Percentiles rank a stretch among this genome's conserved stretches.
These are phyloP conservation scores for Naganishia vishniacii DNA, from an alignment of 768 basidiomycete species.

Conservation along the genomic window DNA sequence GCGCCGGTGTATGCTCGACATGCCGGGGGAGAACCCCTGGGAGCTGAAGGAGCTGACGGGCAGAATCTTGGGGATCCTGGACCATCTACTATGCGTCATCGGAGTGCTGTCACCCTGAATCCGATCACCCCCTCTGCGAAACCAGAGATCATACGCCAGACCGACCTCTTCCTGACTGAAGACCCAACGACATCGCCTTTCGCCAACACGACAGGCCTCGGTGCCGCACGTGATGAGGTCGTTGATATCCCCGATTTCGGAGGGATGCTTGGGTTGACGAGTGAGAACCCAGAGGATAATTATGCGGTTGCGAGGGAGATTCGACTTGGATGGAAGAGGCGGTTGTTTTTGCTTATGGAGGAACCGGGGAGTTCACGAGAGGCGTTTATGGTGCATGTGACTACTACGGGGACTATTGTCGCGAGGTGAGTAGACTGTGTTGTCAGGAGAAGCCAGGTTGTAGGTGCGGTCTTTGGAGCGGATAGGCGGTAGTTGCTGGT, in stretches of 20 bases:
- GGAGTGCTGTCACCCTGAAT: constrained; percentile 1
- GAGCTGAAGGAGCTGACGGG: too few relatives aligned
- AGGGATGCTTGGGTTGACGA: constrained; percentile 43
- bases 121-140: neutral
- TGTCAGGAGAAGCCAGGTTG: neutral
- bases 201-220: neutral
- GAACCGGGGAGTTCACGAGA: constrained; percentile 68
- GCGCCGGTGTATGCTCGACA: neutral
- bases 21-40: neutral
- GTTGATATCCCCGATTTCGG: constrained; percentile 45
- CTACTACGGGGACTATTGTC: constrained; percentile 66
- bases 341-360: constrained; percentile 68
- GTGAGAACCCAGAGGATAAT: constrained; percentile 44
- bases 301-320: constrained; percentile 40
- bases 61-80: neutral
- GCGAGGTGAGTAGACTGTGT: constrained; percentile 48
- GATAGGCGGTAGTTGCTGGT: too few relatives aligned
- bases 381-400: constrained; percentile 70
- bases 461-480: too few relatives aligned
- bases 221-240: constrained; percentile 29
- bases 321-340: constrained; percentile 56
- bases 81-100: constrained; percentile 5
- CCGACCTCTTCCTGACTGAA: constrained; percentile 11
- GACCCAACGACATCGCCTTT: constrained; percentile 13
- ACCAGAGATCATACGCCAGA: constrained; percentile 17